Evolutionary conservation across 2,329 filamentous ascomycete species (phyloP).

Genomic region (Scytalidium lignicola): DNA sequence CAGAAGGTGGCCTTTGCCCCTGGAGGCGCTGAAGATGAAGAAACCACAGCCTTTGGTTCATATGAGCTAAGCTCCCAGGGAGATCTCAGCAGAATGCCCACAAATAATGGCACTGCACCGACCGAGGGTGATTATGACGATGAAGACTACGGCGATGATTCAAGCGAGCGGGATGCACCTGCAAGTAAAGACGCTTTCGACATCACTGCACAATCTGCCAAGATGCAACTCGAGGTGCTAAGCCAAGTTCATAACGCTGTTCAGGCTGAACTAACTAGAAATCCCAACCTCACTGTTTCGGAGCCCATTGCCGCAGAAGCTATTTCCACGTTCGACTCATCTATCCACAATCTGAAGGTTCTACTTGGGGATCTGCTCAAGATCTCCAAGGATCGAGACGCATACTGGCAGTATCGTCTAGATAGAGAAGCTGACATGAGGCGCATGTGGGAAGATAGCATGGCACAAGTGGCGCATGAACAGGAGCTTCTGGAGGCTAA

Average conservation of each 20-base stretch:
- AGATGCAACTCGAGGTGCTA: conserved; percentile 85
- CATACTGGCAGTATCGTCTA: conserved; percentile 93
- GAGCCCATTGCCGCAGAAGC: conserved; percentile 74
- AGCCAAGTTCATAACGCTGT: conserved; percentile 80
- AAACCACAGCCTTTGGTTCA: conserved; percentile 44
- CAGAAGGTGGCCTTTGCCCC: conserved; percentile 29
- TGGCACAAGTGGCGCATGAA: conserved; percentile 92
- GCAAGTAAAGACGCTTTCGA: conserved; percentile 90
- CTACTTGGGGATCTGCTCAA: conserved; percentile 82
- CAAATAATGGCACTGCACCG: conserved; percentile 13
- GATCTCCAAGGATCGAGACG: conserved; percentile 89
- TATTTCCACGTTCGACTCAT: conserved; percentile 79
- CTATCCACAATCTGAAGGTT: conserved; percentile 79
- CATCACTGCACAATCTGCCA: conserved; percentile 93
- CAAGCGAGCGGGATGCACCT: conserved; percentile 69
- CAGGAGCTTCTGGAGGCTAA: conserved; percentile 86
- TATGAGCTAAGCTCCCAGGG: conserved; percentile 51
- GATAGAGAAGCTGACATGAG: conserved; percentile 89
- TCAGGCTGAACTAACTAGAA: conserved; percentile 62
- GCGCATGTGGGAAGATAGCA: conserved; percentile 97
- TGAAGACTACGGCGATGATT: conserved; percentile 76
- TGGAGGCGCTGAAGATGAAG: conserved; percentile 43
- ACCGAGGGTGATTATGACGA: conserved; percentile 52
- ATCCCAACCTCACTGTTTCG: conserved; percentile 67
- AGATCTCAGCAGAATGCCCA: conserved; percentile 25